Conservation (phyloP, 2,329 filamentous ascomycete genomes). For the Aspergillus jensenii region DNA sequence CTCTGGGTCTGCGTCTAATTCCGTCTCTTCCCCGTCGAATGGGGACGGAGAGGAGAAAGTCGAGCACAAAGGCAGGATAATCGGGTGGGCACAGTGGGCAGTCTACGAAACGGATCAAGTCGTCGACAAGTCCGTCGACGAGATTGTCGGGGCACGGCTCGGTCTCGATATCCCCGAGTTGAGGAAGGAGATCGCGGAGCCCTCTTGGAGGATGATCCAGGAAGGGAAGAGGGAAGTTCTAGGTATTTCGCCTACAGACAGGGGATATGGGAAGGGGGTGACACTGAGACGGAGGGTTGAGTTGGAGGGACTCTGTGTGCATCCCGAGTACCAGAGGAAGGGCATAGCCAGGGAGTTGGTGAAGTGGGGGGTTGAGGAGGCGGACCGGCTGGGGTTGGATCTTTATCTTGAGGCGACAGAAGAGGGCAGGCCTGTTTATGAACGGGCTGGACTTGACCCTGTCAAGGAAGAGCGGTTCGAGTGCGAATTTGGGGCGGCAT, state of each 20-base stretch:
- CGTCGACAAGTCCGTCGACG: neutral
- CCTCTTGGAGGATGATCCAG: neutral
- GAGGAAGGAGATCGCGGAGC: neutral
- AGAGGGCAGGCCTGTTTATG: conserved; percentile 10
- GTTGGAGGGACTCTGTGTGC: conserved; percentile 3
- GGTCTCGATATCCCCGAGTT: neutral
- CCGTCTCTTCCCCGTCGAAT: no score
- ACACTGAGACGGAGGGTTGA: neutral
- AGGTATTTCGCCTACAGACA: neutral
- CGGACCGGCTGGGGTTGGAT: neutral
- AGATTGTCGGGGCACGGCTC: conserved; percentile 1
- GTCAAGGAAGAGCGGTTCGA: neutral
- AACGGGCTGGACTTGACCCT: conserved; percentile 18
- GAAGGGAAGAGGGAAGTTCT: conserved; percentile 3
- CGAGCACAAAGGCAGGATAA: neutral
- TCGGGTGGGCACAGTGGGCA: neutral
- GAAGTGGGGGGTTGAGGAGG: conserved; percentile 1
- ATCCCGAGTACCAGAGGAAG: conserved; percentile 11
- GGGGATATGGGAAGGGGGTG: neutral
- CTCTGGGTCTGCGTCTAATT: no score
- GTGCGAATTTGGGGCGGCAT: neutral
- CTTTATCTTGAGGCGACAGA: conserved; percentile 12
- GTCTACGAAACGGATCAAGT: neutral
- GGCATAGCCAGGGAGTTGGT: neutral
- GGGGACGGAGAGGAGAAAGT: no score